Conservation (phyloP, 495 filamentous ascomycete genomes). For the Penicillium ucsense region DNA sequence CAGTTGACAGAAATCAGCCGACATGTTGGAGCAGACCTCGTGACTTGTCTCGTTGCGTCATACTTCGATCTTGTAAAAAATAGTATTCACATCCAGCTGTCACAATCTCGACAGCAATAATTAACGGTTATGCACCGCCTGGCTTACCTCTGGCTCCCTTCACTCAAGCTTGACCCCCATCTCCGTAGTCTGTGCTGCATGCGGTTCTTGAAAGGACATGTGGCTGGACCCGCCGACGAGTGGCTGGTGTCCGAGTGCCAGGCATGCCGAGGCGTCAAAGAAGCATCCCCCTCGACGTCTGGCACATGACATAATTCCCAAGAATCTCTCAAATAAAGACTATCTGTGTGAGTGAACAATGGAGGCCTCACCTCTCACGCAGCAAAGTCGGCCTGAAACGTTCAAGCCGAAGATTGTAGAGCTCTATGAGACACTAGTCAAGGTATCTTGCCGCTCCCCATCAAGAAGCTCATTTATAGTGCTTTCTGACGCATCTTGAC, state of each 20-base stretch:
- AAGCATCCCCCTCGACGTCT: conserved; percentile 1
- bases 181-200: neutral
- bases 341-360: conserved; percentile 34
- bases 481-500: too few species aligned
- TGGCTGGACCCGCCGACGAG: conserved; percentile 27
- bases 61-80: too few species aligned
- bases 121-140: too few species aligned
- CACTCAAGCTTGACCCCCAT: neutral
- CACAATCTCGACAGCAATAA: too few species aligned
- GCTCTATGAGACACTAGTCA: conserved; percentile 81
- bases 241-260: conserved; percentile 16
- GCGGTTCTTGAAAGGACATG: conserved; percentile 14
- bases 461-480: too few species aligned
- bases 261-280: conserved; percentile 5
- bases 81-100: too few species aligned
- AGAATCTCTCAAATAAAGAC: conserved; percentile 5
- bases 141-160: too few species aligned
- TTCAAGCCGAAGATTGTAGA: conserved; percentile 91
- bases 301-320: neutral
- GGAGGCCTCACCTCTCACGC: conserved; percentile 88
- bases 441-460: conserved; percentile 40
- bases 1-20: too few species aligned
- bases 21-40: too few species aligned
- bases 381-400: conserved; percentile 78
- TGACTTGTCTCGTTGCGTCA: too few species aligned